Evolutionary conservation across 2,329 filamentous ascomycete species (phyloP), one percentile per base, ranked within the genome.

Genomic region (Aspergillus glaucus): DNA sequence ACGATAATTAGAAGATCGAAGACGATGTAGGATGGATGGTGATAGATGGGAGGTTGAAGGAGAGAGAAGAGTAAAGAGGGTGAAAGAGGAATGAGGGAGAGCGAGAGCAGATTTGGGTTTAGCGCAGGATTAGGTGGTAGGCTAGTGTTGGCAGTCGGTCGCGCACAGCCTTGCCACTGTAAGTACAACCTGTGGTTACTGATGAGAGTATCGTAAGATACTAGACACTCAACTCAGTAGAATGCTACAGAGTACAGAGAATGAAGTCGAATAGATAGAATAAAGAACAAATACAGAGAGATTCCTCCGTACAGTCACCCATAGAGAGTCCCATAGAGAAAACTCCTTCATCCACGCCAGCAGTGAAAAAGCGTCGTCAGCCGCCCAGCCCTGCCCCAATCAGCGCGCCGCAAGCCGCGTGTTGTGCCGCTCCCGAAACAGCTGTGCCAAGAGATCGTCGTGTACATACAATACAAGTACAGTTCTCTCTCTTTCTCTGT

Each of bases 331-430:
- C 22, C 6, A 22, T 44, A 51, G n/a, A 39, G 19, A 39, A 43
- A 19, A 14, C 22, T 15, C 22, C 24, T 30, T 40, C 39, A 26
- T 51, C 50, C 44, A 51, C 46, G 46, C 46, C 43, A 51, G 50
- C 46, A 46, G 39, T 37, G 34, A 34, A 24, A 50, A 60, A 63
- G 63, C 65, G 65, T 68, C 65, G 65, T 68, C 65, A 68, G 65
- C 65, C 56, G 61, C 55, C 53, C 50, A 47, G 37, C 49, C 50
- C 59, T 49, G 54, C 59, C 61, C 65, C 63, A 68, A 66, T 68
- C 63, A 67, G 55, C 55, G 57, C 52, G 55, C 46, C 51, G 47
- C 62, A 66, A 64, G 65, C 65, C 65, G 65, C 65, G 65, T 66
- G 62, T 40, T 36, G 65, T 58, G 58, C 51, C 54, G 56, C 50